Conservation (phyloP, 129 eudicot genomes). For the Deinandra increscens region DNA sequence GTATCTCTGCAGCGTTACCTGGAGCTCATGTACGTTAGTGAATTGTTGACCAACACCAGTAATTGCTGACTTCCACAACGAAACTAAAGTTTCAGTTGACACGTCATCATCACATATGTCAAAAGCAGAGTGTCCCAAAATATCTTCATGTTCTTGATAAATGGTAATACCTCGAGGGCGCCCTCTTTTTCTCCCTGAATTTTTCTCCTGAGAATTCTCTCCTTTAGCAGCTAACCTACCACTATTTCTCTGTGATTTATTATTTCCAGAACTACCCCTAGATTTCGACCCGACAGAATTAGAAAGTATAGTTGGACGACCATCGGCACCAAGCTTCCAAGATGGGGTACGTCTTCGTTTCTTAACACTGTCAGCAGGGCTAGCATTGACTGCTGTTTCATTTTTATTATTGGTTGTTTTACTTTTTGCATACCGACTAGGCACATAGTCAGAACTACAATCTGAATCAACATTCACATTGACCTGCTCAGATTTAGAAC, state of each 20-base stretch:
- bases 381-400: constrained; percentile 32
- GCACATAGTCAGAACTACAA: constrained; percentile 38
- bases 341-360: constrained; percentile 77
- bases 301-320: constrained; percentile 52
- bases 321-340: constrained; percentile 63
- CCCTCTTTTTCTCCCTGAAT: constrained; percentile 37
- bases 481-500: constrained; percentile 37
- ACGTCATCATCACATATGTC: constrained; percentile 41
- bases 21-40: constrained; percentile 53
- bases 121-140: constrained; percentile 32
- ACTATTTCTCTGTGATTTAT: constrained; percentile 38
- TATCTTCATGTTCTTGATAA: constrained; percentile 29
- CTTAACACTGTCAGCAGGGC: constrained; percentile 73
- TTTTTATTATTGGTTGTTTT: constrained; percentile 21
- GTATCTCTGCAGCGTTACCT: constrained; percentile 56
- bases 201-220: constrained; percentile 39
- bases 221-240: constrained; percentile 33
- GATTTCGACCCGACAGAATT: constrained; percentile 40
- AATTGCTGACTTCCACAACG: constrained; percentile 58
- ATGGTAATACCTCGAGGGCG: constrained; percentile 20
- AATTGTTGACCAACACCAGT: constrained; percentile 73
- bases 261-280: constrained; percentile 30
- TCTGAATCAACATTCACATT: constrained; percentile 33
- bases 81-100: constrained; percentile 44
- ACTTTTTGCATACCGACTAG: constrained; percentile 26